Evolutionary conservation across 139 green algal species (phyloP), one percentile per base, ranked within the genome.

Genomic region (Tetraselmis striata): DNA sequence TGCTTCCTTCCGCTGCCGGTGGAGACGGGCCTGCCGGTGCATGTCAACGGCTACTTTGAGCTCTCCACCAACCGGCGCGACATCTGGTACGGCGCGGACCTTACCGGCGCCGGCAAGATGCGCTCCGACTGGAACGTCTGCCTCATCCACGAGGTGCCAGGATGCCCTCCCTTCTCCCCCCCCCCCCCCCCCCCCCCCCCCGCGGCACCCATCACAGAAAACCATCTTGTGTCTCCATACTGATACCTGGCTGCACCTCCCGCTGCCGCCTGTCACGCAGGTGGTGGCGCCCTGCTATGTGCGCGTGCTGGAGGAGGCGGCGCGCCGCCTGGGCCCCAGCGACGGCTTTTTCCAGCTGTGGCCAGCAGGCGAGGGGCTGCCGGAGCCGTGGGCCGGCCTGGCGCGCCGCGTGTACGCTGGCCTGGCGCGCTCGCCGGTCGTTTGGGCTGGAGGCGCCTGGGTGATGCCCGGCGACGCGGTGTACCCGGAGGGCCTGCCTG

Each of bases 31-130:
- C 86, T 95, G 58, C 92, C 91, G 31, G 85, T 93, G 5, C 91
- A 95, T 32, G 84, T 95, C 79, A 95, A 95, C 83, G 90, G 84
- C 29, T 93, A 91, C 83, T 95, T 95, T 82, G 91, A 95, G 85
- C 87, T 95, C 23, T 91, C 85, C 29, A 45, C 26, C 77, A 93
- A 93, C 79, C 83, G 90, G 23, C 32, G 91, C 1, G 91, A 93
- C 79, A 88, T 93, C 29, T 93, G 93, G 93, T 87, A 91, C 80
- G 93, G 90, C 18, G 81, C 82, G 22, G 92, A 95, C 85, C 91
- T 95, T 89, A 78, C 87, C 0, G 91, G 92, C 2, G 83, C 85
- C 2, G 90, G 92, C 30, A 67, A 85, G 23, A 80, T 86, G n/a
- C 85, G 93, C 5, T 91, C 90, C 1, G 77, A 90, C 23, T 95